Conservation (phyloP, 2,329 filamentous ascomycete genomes). For the Daldinia eschscholtzii region DNA sequence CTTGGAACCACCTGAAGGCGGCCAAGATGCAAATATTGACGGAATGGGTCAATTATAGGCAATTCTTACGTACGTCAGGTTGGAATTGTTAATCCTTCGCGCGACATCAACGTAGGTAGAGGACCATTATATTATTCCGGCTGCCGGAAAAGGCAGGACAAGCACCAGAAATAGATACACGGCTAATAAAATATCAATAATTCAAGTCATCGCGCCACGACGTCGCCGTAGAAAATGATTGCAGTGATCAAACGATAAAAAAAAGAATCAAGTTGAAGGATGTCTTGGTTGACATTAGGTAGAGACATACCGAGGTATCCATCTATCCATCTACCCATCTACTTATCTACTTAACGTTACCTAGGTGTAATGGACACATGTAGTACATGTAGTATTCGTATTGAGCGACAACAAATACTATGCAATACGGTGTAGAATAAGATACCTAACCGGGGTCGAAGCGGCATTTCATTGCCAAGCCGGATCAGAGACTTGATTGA, state of each 20-base stretch:
- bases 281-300: not conserved
- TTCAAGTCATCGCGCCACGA: not conserved
- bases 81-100: constrained; percentile 4
- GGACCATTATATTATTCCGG: not conserved
- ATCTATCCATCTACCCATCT: too few relatives aligned
- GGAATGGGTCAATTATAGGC: not conserved
- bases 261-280: not conserved
- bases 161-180: not conserved
- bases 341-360: not conserved
- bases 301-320: not conserved
- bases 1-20: not conserved
- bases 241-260: not conserved
- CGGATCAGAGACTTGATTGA: constrained; percentile 11
- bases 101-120: not conserved
- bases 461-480: constrained; percentile 11
- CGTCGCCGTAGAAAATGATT: not conserved
- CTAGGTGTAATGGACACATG: not conserved
- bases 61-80: not conserved
- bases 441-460: not conserved
- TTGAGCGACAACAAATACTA: not conserved
- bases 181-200: not conserved
- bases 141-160: constrained; percentile 8
- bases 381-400: constrained; percentile 3
- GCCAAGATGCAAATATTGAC: not conserved
- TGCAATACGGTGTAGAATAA: not conserved